phyloP scores from a whole-genome alignment of 2,329 filamentous ascomycete species.

The Myriangium duriaei region DNA sequence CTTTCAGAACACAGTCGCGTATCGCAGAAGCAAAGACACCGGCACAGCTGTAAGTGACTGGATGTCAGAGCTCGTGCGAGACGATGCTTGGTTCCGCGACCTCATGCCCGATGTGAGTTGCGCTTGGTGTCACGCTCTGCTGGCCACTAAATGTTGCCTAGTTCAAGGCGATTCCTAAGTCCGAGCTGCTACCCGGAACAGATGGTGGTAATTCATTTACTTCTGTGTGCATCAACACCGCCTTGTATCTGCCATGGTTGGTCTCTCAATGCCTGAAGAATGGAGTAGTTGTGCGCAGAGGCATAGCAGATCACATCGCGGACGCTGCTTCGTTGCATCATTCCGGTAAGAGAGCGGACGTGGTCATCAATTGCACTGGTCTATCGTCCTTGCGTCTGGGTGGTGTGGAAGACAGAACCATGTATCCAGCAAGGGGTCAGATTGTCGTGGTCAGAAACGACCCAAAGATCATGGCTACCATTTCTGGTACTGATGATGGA shows the following conservation, averaged over 20 bases:
- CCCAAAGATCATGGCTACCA: slow-evolving; percentile 54
- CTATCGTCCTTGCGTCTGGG: slow-evolving; percentile 63
- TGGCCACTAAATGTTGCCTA: slow-evolving; percentile 11
- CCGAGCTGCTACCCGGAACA: slow-evolving; percentile 45
- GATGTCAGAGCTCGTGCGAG: slow-evolving; percentile 52
- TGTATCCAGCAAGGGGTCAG: slow-evolving; percentile 72
- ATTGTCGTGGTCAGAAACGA: slow-evolving; percentile 74
- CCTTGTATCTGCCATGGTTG: slow-evolving; percentile 78
- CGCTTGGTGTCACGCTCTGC: not conserved
- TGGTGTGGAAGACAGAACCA: slow-evolving; percentile 62
- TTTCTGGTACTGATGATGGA: slow-evolving; percentile 62
- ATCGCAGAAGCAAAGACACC: slow-evolving; percentile 51
- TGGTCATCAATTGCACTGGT: slow-evolving; percentile 79
- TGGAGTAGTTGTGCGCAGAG: slow-evolving; percentile 46
- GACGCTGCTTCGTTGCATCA: slow-evolving; percentile 54
- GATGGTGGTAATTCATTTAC: slow-evolving; percentile 66
- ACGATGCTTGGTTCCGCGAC: slow-evolving; percentile 61
- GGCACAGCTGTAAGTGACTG: slow-evolving; percentile 40
- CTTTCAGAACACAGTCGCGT: slow-evolving; percentile 50
- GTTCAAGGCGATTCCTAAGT: slow-evolving; percentile 22
- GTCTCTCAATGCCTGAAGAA: slow-evolving; percentile 64
- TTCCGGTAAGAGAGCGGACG: slow-evolving; percentile 44
- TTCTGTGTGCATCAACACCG: slow-evolving; percentile 83
- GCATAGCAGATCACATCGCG: slow-evolving; percentile 48
- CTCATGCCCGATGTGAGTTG: slow-evolving; percentile 52